Base-by-base conservation (phyloP, 1,284 basidiomycete genomes). In the Wallemia hederae region DNA sequence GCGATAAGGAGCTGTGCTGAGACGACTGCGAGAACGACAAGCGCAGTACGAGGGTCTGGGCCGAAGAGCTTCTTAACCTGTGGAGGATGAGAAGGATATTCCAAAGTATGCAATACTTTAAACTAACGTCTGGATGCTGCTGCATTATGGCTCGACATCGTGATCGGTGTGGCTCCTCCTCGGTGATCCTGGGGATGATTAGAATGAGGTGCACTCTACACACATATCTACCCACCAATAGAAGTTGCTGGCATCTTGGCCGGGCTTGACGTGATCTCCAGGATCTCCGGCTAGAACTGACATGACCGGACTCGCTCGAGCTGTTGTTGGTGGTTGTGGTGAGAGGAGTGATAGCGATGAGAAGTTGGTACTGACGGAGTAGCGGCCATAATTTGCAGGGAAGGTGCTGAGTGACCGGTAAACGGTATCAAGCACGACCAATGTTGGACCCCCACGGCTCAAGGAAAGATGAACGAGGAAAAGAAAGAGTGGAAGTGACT, bases 121-220 rank as follows among this genome's bases (percentile, higher is more conserved):
- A n/a, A 69, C 74, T 60, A 64, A 89, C 85, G 75, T 96, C 83
- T 0, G 92, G 92, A 69, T 98, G 90, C 0, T 84, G 82, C 69
- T 91, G 90, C 72, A 98, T 78, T 63, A 98, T 96, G 9, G 81
- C 85, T 73, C 80, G 81, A 59, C 92, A 75, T 58, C 92, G 75
- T 24, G 82, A 80, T 28, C 90, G 78, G 70, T 98, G 94, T 2
- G 92, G 92, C 70, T 98, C 94, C 71, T 98, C 92, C 0, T 88
- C 96, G 78, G 94, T 85, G 61, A 92, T 72, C 92, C 92, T 98
- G 27, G 97, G 74, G 67, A 90, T n/a, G n/a, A n/a, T n/a, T n/a
- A n/a, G n/a, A n/a, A n/a, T n/a, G n/a, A n/a, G n/a, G n/a, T n/a
- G n/a, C n/a, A n/a, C n/a, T n/a, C n/a, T n/a, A n/a, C n/a, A n/a